Base-by-base conservation (phyloP, 305 asterid genomes). In the Vinca major region DNA sequence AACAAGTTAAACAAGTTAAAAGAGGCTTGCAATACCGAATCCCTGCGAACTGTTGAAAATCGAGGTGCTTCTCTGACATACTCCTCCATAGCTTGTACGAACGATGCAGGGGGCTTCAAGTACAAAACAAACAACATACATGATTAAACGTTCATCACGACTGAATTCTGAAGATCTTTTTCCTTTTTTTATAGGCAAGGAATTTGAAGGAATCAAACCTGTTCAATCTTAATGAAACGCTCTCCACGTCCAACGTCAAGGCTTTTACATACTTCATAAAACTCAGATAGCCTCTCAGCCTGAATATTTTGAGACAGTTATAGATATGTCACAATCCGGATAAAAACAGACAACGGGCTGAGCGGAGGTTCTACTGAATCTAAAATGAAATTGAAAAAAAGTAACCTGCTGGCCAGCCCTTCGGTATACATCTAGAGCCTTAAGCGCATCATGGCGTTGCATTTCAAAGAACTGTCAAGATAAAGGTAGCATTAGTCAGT, bases 71-170 rank as follows among this genome's bases (percentile, higher is more conserved):
- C 99, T 82, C 83, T 85, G 48, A 91, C 97, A 67, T 91, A 94
- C 84, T 94, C 98, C 84, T 94, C 99, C 99, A 94, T 91, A 66
- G 97, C 89, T 91, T 88, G 97, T 70, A 93, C 66, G 76, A 93
- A 93, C 52, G 99, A 93, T 73, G 93, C 94, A 57, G 97, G 97
- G 56, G 99, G 97, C 99, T 93, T 73, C 60, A 81, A 26, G 67
- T 39, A 72, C 62, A 74, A 69, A 77, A 62, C 73, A 40, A 68
- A 71, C 21, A 70, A 62, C 48, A 57, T 47, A 67, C 17, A 4
- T 52, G 62, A 65, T 45, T 49, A 74, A 70, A 45, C n/a, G 16
- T 40, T 57, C 52, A 26, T 26, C 33, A 26, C 33, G 1, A 26
- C 1, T 0, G 33, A 26, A 26, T 26, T 26, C 33, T 26, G 33